Conservation (phyloP, 352 stramenopile genomes). For the Globisporangium nunn region DNA sequence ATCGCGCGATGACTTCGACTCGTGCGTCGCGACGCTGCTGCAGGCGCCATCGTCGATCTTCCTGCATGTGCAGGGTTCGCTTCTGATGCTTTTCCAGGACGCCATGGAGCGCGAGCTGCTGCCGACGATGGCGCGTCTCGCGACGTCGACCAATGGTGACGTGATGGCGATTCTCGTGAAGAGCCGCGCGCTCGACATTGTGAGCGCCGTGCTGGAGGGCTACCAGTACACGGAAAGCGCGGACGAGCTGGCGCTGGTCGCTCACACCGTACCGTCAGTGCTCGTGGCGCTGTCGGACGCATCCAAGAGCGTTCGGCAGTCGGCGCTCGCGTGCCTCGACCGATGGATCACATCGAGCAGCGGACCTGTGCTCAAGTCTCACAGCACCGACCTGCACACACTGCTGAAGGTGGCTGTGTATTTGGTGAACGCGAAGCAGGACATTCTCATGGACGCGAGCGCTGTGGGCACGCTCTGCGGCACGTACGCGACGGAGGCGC, state of each 20-base stretch:
- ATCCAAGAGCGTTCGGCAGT: slow-evolving; percentile 43
- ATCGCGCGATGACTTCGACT: slow-evolving; percentile 53
- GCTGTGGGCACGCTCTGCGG: slow-evolving; percentile 49
- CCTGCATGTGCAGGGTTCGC: slow-evolving; percentile 43
- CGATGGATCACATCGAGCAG: slow-evolving; percentile 34
- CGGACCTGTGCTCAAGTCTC: slow-evolving; percentile 14
- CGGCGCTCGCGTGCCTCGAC: slow-evolving; percentile 51
- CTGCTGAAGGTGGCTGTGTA: slow-evolving; percentile 28
- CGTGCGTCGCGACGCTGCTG: slow-evolving; percentile 53
- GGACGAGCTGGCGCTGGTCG: slow-evolving; percentile 35
- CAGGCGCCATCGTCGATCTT: slow-evolving; percentile 57
- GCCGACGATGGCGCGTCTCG: slow-evolving; percentile 53
- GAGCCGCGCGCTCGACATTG: slow-evolving; percentile 56
- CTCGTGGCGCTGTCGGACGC: slow-evolving; percentile 56
- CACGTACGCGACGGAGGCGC: slow-evolving; percentile 22
- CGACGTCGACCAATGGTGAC: slow-evolving; percentile 20
- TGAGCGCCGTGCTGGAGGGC: slow-evolving; percentile 55
- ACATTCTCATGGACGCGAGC: slow-evolving; percentile 70
- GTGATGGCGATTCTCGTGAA: slow-evolving; percentile 46
- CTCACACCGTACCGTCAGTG: slow-evolving; percentile 49
- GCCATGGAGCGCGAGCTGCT: slow-evolving; percentile 46
- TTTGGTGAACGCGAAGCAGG: slow-evolving; percentile 57
- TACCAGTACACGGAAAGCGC: slow-evolving; percentile 27
- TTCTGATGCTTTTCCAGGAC: slow-evolving; percentile 48
- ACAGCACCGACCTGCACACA: slow-evolving; percentile 21